Evolutionary conservation across 768 basidiomycete genomes (phyloP), one percentile per base, ranked within the genome.

Genomic region (Paxillus ammoniavirescens): DNA sequence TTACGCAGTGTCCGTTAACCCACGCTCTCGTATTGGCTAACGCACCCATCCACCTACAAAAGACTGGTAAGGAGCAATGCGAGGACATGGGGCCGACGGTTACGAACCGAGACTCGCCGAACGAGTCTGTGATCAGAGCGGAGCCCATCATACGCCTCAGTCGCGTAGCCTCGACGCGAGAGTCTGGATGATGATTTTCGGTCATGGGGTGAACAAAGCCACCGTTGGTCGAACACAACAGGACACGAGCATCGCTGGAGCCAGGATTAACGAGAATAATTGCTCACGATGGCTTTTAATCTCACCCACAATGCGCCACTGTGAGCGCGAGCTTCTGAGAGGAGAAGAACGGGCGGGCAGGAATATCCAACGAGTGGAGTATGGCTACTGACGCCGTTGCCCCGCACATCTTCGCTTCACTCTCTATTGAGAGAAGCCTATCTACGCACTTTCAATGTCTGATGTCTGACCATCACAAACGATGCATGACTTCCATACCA

Each of bases 141-240:
- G 87, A 87, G 10, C 93, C 89, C 84, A 91, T 93, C 83, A 93
- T 90, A 50, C 90, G 80, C 31, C 95, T 81, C 50, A 99, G 73
- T 42, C 97, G 79, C 42, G 83, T 84, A 30, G 90, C 83, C 68
- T 99, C 97, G 9, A 91, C 78, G 33, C 85, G 85, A 21, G 91
- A 81, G 61, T 98, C 96, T n/a, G 93, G 89, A 67, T 98, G 96
- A 66, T 99, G 97, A 28, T 83, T 87, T 73, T 98, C 93, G 0
- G 97, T 97, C 82, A 98, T 89, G 2, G 91, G 82, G 43, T 80
- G 73, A n/a, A 86, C 91, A 42, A 77, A 73, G 1, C 93, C 94
- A 30, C 80, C 82, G 17, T 85, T 73, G 0, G 85, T 84, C 6
- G 87, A 78, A 54, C 91, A 91, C 38, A 99, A 72, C 12, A 98